phyloP scores from a whole-genome alignment of 225 moss, liverwort and hornwort genomes.

The Ulota crispa region DNA sequence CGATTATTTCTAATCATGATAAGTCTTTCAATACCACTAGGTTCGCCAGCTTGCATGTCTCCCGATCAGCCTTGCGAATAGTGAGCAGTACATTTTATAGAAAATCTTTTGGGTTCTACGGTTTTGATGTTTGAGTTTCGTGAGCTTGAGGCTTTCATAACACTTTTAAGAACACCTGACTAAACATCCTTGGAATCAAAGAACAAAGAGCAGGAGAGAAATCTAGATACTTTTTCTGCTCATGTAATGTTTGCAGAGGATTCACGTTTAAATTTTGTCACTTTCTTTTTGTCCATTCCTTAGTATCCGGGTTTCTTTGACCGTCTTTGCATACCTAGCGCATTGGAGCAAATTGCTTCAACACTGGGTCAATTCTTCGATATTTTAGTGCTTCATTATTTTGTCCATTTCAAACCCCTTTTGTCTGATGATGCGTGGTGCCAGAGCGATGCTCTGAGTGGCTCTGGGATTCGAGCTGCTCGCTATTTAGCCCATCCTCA shows the following conservation, averaged over 20 bases:
- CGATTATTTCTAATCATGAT: neutral
- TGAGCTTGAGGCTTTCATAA: neutral
- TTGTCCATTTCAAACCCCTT: neutral
- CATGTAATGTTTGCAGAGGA: neutral
- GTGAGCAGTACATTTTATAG: neutral
- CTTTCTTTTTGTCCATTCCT: neutral
- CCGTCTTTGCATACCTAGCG: neutral
- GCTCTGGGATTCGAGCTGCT: conserved; percentile 80
- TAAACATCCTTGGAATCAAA: neutral
- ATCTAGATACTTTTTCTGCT: neutral
- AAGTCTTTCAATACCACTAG: neutral
- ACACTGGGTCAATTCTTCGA: neutral
- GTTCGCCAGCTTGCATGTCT: neutral
- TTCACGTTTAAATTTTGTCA: neutral
- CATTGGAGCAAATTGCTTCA: neutral
- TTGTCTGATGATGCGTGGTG: neutral
- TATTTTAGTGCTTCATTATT: neutral
- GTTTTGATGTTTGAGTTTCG: neutral
- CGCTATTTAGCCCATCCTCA: conserved; percentile 78
- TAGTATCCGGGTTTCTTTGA: neutral
- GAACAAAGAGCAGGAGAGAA: neutral
- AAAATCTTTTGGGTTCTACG: neutral
- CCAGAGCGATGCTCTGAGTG: conserved; percentile 74
- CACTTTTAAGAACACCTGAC: neutral
- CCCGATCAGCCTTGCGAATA: neutral